Evolutionary conservation across 768 basidiomycete species (phyloP).

Genomic region (Mycena galopus): DNA sequence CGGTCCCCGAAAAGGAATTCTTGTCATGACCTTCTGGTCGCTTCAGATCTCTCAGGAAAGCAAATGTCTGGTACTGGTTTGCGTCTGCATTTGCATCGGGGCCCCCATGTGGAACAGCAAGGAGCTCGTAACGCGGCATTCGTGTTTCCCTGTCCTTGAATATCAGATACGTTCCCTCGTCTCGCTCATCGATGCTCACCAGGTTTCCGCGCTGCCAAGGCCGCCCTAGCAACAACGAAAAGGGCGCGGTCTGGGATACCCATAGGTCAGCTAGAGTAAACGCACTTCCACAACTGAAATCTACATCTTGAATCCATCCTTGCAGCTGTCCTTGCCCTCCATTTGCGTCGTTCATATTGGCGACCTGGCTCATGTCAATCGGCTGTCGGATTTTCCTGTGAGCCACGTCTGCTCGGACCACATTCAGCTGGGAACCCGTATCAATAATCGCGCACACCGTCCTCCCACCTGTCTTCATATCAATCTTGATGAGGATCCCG

Average conservation of each 20-base stretch:
- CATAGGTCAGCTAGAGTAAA: too few relatives aligned
- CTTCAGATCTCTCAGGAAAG: too few relatives aligned
- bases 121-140: constrained; percentile 13
- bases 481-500: too few relatives aligned
- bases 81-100: too few relatives aligned
- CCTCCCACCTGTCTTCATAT: too few relatives aligned
- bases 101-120: constrained; percentile 12
- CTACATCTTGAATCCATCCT: constrained; percentile 39
- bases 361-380: too few relatives aligned
- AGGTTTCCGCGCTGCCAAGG: constrained; percentile 40
- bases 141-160: constrained; percentile 21
- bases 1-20: too few relatives aligned
- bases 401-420: too few relatives aligned
- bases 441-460: too few relatives aligned
- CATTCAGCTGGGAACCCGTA: too few relatives aligned
- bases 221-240: constrained; percentile 36
- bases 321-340: constrained; percentile 38
- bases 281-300: constrained; percentile 39
- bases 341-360: constrained; percentile 49
- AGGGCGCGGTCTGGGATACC: constrained; percentile 34
- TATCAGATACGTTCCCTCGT: constrained; percentile 33
- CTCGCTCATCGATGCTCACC: constrained; percentile 37
- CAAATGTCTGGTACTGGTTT: neutral
- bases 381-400: too few relatives aligned
- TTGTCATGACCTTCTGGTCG: too few relatives aligned